Evolutionary conservation across 2,329 filamentous ascomycete genomes (phyloP).

Genomic region (Ophiostoma tasmaniense): DNA sequence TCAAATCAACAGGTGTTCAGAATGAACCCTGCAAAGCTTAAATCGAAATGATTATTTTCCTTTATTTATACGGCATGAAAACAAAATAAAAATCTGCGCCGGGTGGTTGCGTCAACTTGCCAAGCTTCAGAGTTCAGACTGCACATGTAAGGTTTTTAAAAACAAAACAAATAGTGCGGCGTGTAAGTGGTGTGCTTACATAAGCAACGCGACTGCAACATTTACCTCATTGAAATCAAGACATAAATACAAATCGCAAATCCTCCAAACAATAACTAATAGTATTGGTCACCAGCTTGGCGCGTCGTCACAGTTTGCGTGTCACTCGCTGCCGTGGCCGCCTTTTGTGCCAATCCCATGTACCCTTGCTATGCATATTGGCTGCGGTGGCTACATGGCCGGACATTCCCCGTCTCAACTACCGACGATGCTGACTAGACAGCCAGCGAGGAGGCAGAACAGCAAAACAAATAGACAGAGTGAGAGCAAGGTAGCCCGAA

Average conservation of each 20-base stretch:
- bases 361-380: neutral
- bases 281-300: neutral
- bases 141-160: neutral
- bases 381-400: neutral
- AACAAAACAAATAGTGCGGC: neutral
- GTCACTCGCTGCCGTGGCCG: neutral
- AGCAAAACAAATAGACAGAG: neutral
- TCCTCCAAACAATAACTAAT: neutral
- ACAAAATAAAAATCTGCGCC: neutral
- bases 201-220: neutral
- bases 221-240: neutral
- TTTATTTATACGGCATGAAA: neutral
- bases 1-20: too few species aligned
- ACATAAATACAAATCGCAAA: neutral
- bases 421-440: neutral
- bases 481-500: neutral
- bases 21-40: neutral
- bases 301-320: slow-evolving; percentile 1
- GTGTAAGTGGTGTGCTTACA: neutral
- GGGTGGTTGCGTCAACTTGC: neutral
- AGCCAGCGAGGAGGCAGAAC: neutral
- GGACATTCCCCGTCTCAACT: slow-evolving; percentile 4
- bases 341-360: neutral
- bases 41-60: too few species aligned
- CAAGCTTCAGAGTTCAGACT: neutral